Evolutionary conservation across 441 rosid species (phyloP), one percentile per base, ranked within the genome.

Genomic region (Populus hybrid): DNA sequence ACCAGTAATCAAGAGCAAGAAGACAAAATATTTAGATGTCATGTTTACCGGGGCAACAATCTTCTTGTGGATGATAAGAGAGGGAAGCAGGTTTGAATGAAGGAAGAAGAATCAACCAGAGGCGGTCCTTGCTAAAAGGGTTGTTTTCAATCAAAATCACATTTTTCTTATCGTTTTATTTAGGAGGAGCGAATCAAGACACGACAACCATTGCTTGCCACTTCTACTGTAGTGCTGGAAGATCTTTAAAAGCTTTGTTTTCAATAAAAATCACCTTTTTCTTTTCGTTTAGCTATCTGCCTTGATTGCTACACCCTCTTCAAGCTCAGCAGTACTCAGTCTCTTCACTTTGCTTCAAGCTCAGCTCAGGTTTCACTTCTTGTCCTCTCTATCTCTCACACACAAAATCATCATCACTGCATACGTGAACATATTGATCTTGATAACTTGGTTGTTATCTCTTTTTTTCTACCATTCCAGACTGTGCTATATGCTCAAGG

Each of bases 361-460:
- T 18, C 69, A 64, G n/a, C 61, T 40, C 64, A 68, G 78, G 72
- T 75, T 75, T 45, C 33, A 20, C 38, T 40, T 65, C 64, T 14
- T 18, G 7, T 53, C 61, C 61, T 53, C 21, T 50, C 14, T 50
- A 16, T 50, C 14, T 50, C 56, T 16, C 61, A 16, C 61, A 53
- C 61, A 53, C 61, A 53, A 18, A 6, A 42, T 12, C 65, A 72
- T 53, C 64, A 53, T 53, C 61, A 53, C 61, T 53, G 61, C 61
- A 53, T 18, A 6, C 7, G 61, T 53, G 8, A 53, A 1, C 61
- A 53, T 53, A 16, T 5, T 18, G 21, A 35, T 35, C 38, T 50
- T 50, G 56, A 50, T 50, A 14, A 1, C 20, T 45, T 16, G 56
- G 56, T 14, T 45, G 50, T 42, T 42, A 16, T 45, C 56, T 50